A percentile compares a stretch with the other conserved stretches of the same genome.
These are phyloP conservation scores for Zygoascus hellenicus DNA, from an alignment of 1,139 yeast genomes.

Conservation along the genomic window DNA sequence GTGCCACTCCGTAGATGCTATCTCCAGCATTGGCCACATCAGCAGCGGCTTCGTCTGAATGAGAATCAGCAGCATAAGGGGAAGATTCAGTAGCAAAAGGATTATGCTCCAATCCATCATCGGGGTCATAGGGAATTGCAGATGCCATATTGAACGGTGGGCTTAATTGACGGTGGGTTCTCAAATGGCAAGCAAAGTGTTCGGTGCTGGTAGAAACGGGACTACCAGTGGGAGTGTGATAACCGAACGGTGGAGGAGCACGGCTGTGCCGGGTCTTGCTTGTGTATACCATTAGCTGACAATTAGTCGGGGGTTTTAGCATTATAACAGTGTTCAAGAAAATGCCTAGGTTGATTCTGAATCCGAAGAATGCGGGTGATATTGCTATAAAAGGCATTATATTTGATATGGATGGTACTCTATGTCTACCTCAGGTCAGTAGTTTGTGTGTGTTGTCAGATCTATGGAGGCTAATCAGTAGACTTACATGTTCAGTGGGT, in stretches of 20 bases:
- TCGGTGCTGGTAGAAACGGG: not conserved
- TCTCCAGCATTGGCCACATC: slow-evolving; percentile 6
- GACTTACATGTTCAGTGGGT: slow-evolving; percentile 55
- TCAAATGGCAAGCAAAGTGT: not conserved
- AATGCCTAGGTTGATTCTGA: slow-evolving; percentile 24
- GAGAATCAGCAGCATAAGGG: slow-evolving; percentile 7
- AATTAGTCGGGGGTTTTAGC: not conserved
- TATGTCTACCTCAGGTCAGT: slow-evolving; percentile 53
- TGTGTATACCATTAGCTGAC: not conserved
- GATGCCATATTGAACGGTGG: slow-evolving; percentile 22
- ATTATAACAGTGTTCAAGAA: not conserved
- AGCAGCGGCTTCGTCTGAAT: not conserved
- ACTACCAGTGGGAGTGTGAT: not conserved
- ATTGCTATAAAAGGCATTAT: slow-evolving; percentile 44
- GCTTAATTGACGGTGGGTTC: not conserved
- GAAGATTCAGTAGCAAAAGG: slow-evolving; percentile 26
- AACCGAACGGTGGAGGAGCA: not conserved
- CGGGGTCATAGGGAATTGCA: slow-evolving; percentile 28
- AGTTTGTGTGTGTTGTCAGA: not conserved
- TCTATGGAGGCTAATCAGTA: slow-evolving; percentile 14
- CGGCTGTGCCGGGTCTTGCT: not conserved
- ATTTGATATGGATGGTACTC: slow-evolving; percentile 68
- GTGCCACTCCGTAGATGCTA: slow-evolving; percentile 5
- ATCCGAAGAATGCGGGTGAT: slow-evolving; percentile 33
- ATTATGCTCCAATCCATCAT: slow-evolving; percentile 24